A percentile compares a stretch with the other conserved stretches of the same genome.
Conservation (phyloP, 306 rosid species). For the Cercis canadensis region DNA sequence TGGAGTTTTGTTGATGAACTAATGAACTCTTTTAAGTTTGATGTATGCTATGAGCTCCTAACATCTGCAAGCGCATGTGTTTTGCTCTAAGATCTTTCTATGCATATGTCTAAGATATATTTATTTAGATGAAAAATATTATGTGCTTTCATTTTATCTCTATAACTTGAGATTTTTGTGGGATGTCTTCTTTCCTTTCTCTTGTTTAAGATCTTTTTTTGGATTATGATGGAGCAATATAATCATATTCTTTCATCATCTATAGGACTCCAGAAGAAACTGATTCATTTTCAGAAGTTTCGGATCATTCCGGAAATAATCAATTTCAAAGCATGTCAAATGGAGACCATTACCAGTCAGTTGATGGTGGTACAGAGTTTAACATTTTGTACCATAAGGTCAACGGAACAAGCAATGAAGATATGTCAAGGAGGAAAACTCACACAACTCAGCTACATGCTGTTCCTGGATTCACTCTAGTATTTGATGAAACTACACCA, state of each 20-base stretch:
- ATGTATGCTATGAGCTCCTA: slow-evolving; percentile 6
- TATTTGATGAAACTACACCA: slow-evolving; percentile 56
- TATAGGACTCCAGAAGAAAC: slow-evolving; percentile 82
- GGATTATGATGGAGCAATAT: slow-evolving; percentile 39
- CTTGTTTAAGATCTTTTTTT: slow-evolving; percentile 17
- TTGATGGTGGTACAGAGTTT: slow-evolving; percentile 66
- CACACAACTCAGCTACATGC: slow-evolving; percentile 48
- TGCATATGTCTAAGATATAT: not conserved
- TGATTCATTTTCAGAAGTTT: slow-evolving; percentile 68
- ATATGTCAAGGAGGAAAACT: slow-evolving; percentile 46
- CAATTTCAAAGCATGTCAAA: slow-evolving; percentile 42
- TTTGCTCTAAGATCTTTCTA: slow-evolving; percentile 24
- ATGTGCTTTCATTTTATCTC: slow-evolving; percentile 13
- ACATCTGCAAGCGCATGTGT: slow-evolving; percentile 4
- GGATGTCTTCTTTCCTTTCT: not conserved
- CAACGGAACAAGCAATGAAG: slow-evolving; percentile 42
- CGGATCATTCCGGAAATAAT: slow-evolving; percentile 62
- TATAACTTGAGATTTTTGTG: not conserved
- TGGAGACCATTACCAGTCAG: slow-evolving; percentile 55
- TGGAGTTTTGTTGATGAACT: slow-evolving; percentile 8
- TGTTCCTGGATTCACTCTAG: slow-evolving; percentile 57
- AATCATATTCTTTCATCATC: slow-evolving; percentile 36
- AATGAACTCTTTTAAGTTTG: slow-evolving; percentile 17
- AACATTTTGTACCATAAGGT: slow-evolving; percentile 65
- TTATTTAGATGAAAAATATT: not conserved